Base-by-base conservation (phyloP, 2,329 filamentous ascomycete species). In the Helicocarpus griseus region DNA sequence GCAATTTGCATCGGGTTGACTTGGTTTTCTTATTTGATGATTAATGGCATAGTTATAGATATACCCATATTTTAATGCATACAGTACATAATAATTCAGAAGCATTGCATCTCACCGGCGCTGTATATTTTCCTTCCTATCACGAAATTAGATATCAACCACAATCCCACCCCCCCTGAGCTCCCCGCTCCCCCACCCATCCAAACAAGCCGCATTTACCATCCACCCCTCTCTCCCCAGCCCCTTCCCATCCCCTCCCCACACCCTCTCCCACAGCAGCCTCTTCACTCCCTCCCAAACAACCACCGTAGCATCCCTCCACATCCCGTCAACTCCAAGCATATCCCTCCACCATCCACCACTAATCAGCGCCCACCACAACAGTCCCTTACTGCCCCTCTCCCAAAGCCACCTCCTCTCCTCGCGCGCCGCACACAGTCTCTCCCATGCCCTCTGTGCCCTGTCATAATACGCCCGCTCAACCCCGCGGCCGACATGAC, bases 391-490 rank as follows among this genome's bases (percentile, higher is more conserved):
- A 13, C 33, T 41, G 3, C 55, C 51, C 5, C 55, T 50, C 7
- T 54, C 64, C 54, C 52, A 54, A 9, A 54, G 4, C 60, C 62
- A 0, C 51, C 53, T 11, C 64, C 49, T 62, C 60, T 36, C 57
- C 36, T 66, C 54, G 47, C 70, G 58, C 8, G 70, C 65, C 2
- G 63, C 63, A 62, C 77, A 73, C 22, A 88, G 74, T n/a, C 74
- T 72, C 68, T 91, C 87, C 68, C 88, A 89, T 1, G 78, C 78
- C 29, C 71, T 71, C 67, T 94, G 87, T 54, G 81, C 79, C 24
- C 82, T 78, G 65, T 93, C 87, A 76, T 86, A 95, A 68, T 81
- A 85, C 8, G 86, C 76, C 0, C 81, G 68, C 61, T 89, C 82
- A 40, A 73, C 73, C 14, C 89, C 89, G 43, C 85, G 79, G 7